Evolutionary conservation across 2,329 filamentous ascomycete species (phyloP), one percentile per base, ranked within the genome.

Genomic region (Fusarium circinatum): DNA sequence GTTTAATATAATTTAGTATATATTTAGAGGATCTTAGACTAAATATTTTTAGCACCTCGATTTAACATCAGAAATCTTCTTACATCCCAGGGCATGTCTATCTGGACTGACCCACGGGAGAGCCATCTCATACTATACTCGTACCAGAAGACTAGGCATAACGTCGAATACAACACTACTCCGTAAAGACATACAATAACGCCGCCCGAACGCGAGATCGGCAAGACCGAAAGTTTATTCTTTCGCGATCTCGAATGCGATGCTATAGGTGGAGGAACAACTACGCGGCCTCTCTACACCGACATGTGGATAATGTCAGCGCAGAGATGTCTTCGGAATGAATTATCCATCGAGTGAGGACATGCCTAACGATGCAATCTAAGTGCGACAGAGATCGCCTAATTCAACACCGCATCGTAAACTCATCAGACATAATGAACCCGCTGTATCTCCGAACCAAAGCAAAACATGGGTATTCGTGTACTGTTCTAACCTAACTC

Each of bases 391-490:
- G 3, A 42, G 14, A 24, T 24, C 24, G 24, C 24, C n/a, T 22
- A 22, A 41, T n/a, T 15, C 11, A 26, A 44, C 10, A 22, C 9
- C 24, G 26, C 45, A n/a, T 6, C 22, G 11, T 39, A 0, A 39
- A 22, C 11, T 5, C 10, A 22, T 15, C 45, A 26, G 17, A 48
- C 26, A 48, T 3, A 15, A 15, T 48, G 20, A 3, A 28, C 4
- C 8, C 18, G 4, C 17, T 20, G 24, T 20, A 20, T 10, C 8
- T 15, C 26, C 10, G 17, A 32, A 7, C 1, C 26, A 24, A 59
- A 52, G 9, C 13, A 51, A 26, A 24, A 36, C n/a, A 36, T 49
- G 47, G 57, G 57, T 41, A 61, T 61, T 61, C 58, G 28, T 55
- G n/a, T 42, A 26, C 58, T 61, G 20, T 61, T 61, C 36, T 34